Evolutionary conservation across 768 basidiomycete species (phyloP), one percentile per base, ranked within the genome.

Genomic region (Suillus clintonianus): DNA sequence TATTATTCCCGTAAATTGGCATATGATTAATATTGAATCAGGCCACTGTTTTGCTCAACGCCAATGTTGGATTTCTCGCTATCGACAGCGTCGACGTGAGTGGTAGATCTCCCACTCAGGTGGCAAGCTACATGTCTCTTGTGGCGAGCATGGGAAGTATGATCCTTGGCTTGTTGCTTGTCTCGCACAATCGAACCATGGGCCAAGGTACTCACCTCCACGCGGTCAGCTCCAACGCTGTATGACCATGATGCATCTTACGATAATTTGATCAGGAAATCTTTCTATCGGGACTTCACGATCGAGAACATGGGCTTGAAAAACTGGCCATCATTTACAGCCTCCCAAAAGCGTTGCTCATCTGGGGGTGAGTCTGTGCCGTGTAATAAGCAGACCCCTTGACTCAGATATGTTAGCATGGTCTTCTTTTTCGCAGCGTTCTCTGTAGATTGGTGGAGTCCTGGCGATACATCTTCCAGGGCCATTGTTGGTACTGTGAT

Each of bases 11-110:
- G n/a, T n/a, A n/a, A n/a, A n/a, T n/a, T n/a, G n/a, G n/a, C n/a
- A n/a, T n/a, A n/a, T n/a, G n/a, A n/a, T n/a, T n/a, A n/a, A n/a
- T n/a, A 5, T 11, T 2, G 17, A 57, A 27, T 17, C 37, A 86
- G 84, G 79, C 78, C 1, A 83, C 82, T 2, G 82, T 86, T 8
- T 70, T 87, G n/a, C n/a, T n/a, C n/a, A n/a, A n/a, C n/a, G n/a
- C n/a, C n/a, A n/a, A n/a, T n/a, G n/a, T n/a, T n/a, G 81, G 81
- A 0, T 85, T 86, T 68, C 71, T 88, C 13, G 81, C 83, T 14
- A 85, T 87, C 36, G 80, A 80, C n/a, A 75, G 74, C 39, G 77
- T 82, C 51, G 79, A 64, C 39, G 19, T 2, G 24, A 37, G 36
- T 10, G 51, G 30, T 50, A 71, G 75, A n/a, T 73, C 66, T 3